Evolutionary conservation across 176 grass and related monocot species (phyloP).

Genomic region (Zea mays): Zm-B73-REFERENCE-NAM-5.0 NC_050103.1:173273001-173273500

Average conservation of each 20-base stretch:
- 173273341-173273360: slow-evolving; percentile 50
- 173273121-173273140: slow-evolving; percentile 53
- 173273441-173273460: slow-evolving; percentile 47
- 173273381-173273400: slow-evolving; percentile 69
- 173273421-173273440: slow-evolving; percentile 38
- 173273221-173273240: slow-evolving; percentile 19
- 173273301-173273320: no score
- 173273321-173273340: slow-evolving; percentile 63
- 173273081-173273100: neutral
- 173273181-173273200: slow-evolving; percentile 44
- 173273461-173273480: slow-evolving; percentile 77
- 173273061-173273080: neutral
- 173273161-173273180: slow-evolving; percentile 22
- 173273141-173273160: slow-evolving; percentile 44
- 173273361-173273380: slow-evolving; percentile 46
- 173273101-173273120: slow-evolving; percentile 48
- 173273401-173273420: slow-evolving; percentile 49
- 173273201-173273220: slow-evolving; percentile 40
- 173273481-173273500: slow-evolving; percentile 67
- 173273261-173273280: slow-evolving; percentile 19
- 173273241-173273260: slow-evolving; percentile 47
- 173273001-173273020: no score
- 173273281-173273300: no score
- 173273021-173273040: no score
- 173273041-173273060: neutral